Evolutionary conservation across 1,284 basidiomycete species (phyloP), one percentile per base, ranked within the genome.

Genomic region (Coriolopsis trogii): DNA sequence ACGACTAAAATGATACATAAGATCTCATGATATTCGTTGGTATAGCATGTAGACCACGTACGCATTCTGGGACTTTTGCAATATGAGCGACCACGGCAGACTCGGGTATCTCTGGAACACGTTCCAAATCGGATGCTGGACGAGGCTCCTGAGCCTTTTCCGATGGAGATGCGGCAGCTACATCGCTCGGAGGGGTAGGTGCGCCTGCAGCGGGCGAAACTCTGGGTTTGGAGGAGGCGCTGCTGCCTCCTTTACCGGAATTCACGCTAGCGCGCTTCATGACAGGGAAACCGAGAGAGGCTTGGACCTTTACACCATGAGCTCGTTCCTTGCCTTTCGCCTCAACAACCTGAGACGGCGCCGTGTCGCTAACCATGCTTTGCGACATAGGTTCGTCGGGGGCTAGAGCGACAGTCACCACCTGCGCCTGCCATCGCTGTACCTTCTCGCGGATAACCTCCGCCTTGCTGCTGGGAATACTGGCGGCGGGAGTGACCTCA

Each of bases 31-130:
- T 49, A 38, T 44, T 68, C 66, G 69, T 36, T 61, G 68, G 51
- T 59, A 64, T n/a, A 65, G 65, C 38, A 42, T 59, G 62, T 6
- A 30, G 23, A 15, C 10, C 8, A 57, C 66, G 53, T 36, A 67
- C 67, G 55, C 59, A 59, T 43, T 69, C 67, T 13, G 66, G 56
- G n/a, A 67, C 16, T 20, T 67, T 59, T 31, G 53, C 37, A 21
- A 64, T 64, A 15, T 37, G 46, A 12, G 55, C 24, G 20, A 42
- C 45, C 9, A 34, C 24, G n/a, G 29, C 39, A 12, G 33, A 26
- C 30, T 37, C 41, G 25, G 29, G 15, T 6, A 10, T 18, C 6
- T 4, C 37, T 28, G 41, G 46, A 24, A 26, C 12, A 21, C 18
- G 18, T 4, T 39, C 36, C 15, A 21, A n/a, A n/a, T n/a, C n/a